Evolutionary conservation across 2,329 filamentous ascomycete genomes (phyloP), one percentile per base, ranked within the genome.

Genomic region (Emergomyces orientalis): DNA sequence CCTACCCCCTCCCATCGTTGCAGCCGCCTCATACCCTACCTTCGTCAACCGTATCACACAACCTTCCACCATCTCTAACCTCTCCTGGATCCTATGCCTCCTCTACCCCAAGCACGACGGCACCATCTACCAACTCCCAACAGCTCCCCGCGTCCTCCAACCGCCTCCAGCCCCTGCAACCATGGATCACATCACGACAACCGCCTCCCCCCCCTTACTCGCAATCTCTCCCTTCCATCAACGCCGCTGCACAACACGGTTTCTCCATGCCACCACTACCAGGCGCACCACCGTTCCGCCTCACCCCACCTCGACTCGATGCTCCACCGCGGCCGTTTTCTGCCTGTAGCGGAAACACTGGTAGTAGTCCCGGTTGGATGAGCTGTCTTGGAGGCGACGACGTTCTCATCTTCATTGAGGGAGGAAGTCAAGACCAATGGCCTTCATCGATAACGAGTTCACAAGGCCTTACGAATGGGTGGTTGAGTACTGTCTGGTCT

Each of bases 81-180:
- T 67, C 67, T 13, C 68, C 70, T 1, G 54, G 66, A 3, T 64
- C 69, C 1, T 72, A 70, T 43, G 66, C 66, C 19, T 64, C 65
- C 25, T 63, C 69, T 9, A 43, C 34, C 13, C 30, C 54, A 66
- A 32, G 49, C 11, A n/a, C 67, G 61, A 30, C 69, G 71, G 52
- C 63, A 71, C 69, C 72, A 6, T 69, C 71, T 19, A 30, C 52
- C 49, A 39, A 27, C 32, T 3, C 47, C 17, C 57, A 39, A n/a
- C 43, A 47, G 1, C 70, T 71, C 43, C 72, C 72, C 56, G 63
- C 69, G 27, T 66, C 72, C 27, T 66, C 67, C 27, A 73, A 75
- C 60, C 74, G 74, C 7, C 67, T 77, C 32, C 76, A 77, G 55
- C 74, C 76, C 3, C 69, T 77, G 63, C 76, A 76, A 60, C 71